These are phyloP conservation scores for Mucuna pruriens DNA, from an alignment of 306 rosid species.

Conservation along the genomic window DNA sequence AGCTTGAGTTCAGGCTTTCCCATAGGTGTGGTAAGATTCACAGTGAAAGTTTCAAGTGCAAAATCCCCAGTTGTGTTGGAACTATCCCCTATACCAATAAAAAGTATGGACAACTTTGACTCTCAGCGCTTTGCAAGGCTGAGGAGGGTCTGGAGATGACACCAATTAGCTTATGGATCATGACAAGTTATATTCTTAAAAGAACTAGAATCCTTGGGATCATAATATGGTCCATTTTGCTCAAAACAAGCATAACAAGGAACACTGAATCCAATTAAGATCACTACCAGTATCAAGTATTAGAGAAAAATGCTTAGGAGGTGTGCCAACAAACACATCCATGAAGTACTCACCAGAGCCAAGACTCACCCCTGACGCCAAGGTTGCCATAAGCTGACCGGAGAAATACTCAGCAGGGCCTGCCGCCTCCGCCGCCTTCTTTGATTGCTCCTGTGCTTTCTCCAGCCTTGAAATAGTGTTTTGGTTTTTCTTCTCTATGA, in stretches of 20 bases:
- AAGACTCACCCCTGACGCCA: slow-evolving; percentile 77
- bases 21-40: slow-evolving; percentile 59
- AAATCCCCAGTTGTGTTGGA: slow-evolving; percentile 94
- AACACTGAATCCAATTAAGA: slow-evolving; percentile 86
- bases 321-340: slow-evolving; percentile 85
- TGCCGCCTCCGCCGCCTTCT: slow-evolving; percentile 37
- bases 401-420: slow-evolving; percentile 58
- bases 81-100: slow-evolving; percentile 89
- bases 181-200: slow-evolving; percentile 65
- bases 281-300: slow-evolving; percentile 94
- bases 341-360: slow-evolving; percentile 94
- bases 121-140: slow-evolving; percentile 58
- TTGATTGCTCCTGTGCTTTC: slow-evolving; percentile 31
- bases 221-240: slow-evolving; percentile 73
- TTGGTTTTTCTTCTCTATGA: slow-evolving; percentile 74
- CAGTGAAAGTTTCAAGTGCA: slow-evolving; percentile 71
- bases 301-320: slow-evolving; percentile 77
- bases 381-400: slow-evolving; percentile 70
- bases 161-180: slow-evolving; percentile 59
- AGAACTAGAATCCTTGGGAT: slow-evolving; percentile 68
- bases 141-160: slow-evolving; percentile 77
- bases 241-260: slow-evolving; percentile 90
- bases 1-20: slow-evolving; percentile 53
- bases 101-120: slow-evolving; percentile 79
- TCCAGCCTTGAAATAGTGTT: slow-evolving; percentile 63